These are phyloP conservation scores for Penicillium verrucosum DNA, from an alignment of 2,329 filamentous ascomycete species.

Conservation along the genomic window DNA sequence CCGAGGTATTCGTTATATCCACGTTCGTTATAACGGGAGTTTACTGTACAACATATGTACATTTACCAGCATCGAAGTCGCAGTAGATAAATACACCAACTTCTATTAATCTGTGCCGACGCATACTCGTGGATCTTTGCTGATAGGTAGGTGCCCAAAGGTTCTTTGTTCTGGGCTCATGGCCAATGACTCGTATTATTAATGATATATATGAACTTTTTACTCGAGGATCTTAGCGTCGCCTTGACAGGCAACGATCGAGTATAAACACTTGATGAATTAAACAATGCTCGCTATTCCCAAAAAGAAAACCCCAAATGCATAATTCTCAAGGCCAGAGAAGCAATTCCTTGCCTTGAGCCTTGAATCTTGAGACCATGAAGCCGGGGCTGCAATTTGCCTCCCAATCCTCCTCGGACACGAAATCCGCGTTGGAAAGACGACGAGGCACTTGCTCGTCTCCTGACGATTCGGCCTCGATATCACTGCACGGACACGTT, in stretches of 20 bases:
- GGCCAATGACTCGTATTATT: neutral
- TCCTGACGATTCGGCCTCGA: neutral
- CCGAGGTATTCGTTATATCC: too few species aligned
- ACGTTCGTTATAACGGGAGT: too few species aligned
- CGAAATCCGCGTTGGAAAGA: neutral
- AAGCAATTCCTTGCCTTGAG: neutral
- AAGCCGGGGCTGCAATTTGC: neutral
- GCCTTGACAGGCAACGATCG: neutral
- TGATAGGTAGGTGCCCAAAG: too few species aligned
- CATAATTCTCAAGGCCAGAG: neutral
- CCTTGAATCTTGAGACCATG: neutral
- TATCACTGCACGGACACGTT: neutral
- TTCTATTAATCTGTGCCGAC: neutral
- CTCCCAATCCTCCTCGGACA: neutral
- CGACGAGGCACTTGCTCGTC: neutral
- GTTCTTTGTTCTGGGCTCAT: neutral
- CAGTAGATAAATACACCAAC: neutral
- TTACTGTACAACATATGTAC: neutral
- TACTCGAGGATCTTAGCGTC: neutral
- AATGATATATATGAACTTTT: neutral
- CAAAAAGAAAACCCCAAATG: neutral
- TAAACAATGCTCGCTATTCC: neutral
- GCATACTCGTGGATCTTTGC: neutral
- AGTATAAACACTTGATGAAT: neutral
- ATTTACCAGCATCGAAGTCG: neutral